Evolutionary conservation across 2,329 filamentous ascomycete species (phyloP).

Genomic region (Acephala macrosclerotiorum): DNA sequence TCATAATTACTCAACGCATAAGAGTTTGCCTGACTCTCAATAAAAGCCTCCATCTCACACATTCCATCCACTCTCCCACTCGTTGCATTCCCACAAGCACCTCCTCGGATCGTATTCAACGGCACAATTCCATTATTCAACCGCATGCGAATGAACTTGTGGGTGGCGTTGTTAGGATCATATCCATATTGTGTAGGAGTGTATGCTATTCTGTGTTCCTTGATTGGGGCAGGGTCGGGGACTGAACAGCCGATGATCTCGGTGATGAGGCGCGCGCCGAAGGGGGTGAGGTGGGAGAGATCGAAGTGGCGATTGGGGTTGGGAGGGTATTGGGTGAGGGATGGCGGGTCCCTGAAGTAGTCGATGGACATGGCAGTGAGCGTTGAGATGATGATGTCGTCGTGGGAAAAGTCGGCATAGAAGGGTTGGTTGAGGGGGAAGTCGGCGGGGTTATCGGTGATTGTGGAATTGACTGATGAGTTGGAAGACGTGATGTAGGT

Average conservation of each 20-base stretch:
- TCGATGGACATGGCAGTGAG: slow-evolving; percentile 61
- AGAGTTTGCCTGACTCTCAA: slow-evolving; percentile 49
- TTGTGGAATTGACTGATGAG: slow-evolving; percentile 74
- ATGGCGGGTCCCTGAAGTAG: slow-evolving; percentile 58
- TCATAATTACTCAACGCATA: slow-evolving; percentile 53
- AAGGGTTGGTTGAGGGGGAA: slow-evolving; percentile 74
- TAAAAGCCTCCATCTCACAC: slow-evolving; percentile 51
- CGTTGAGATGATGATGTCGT: slow-evolving; percentile 82
- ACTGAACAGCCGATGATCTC: slow-evolving; percentile 60
- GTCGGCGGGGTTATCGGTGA: slow-evolving; percentile 69
- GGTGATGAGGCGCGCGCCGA: slow-evolving; percentile 60
- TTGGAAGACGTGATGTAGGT: slow-evolving; percentile 73
- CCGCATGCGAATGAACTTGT: slow-evolving; percentile 58
- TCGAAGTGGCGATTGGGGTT: slow-evolving; percentile 54
- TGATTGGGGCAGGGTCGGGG: slow-evolving; percentile 49
- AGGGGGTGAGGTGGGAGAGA: slow-evolving; percentile 59
- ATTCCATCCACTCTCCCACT: slow-evolving; percentile 52
- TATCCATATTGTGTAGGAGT: slow-evolving; percentile 54
- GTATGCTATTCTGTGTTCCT: slow-evolving; percentile 50
- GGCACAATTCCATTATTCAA: slow-evolving; percentile 58
- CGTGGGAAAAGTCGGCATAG: slow-evolving; percentile 90
- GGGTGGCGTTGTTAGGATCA: slow-evolving; percentile 46
- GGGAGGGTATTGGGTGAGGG: slow-evolving; percentile 51
- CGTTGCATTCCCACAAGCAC: slow-evolving; percentile 47
- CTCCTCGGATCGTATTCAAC: slow-evolving; percentile 55